phyloP scores from a whole-genome alignment of 805 yeast genomes.

The Pachysolen tannophilus region DNA sequence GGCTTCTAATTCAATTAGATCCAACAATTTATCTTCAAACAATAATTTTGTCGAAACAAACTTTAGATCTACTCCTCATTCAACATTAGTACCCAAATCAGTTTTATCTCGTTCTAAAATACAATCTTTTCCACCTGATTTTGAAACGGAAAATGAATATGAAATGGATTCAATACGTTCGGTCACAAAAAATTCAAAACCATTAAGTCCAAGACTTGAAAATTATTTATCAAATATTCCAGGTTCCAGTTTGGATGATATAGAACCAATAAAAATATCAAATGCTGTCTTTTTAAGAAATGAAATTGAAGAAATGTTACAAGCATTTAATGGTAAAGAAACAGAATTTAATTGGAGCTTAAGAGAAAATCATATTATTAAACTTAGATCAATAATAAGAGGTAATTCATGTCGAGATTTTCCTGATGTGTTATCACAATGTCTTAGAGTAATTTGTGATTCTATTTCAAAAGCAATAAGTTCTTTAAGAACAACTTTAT shows the following conservation, averaged over 20 bases:
- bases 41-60: neutral
- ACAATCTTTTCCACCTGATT: neutral
- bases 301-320: constrained; percentile 20
- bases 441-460: constrained; percentile 38
- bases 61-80: neutral
- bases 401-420: constrained; percentile 40
- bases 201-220: constrained; percentile 3
- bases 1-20: constrained; percentile 6
- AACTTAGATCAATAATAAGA: constrained; percentile 50
- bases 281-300: constrained; percentile 21
- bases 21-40: neutral
- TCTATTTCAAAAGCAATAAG: constrained; percentile 56
- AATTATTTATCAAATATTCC: constrained; percentile 16
- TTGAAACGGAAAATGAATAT: neutral
- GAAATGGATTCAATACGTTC: constrained; percentile 8
- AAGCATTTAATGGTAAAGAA: constrained; percentile 60
- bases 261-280: constrained; percentile 23
- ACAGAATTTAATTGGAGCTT: constrained; percentile 81
- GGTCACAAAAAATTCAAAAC: constrained; percentile 1
- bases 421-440: constrained; percentile 22
- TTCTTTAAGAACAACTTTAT: constrained; percentile 80
- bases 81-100: constrained; percentile 12
- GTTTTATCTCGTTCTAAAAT: constrained; percentile 4
- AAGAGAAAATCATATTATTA: constrained; percentile 56
- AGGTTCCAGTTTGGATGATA: constrained; percentile 30